Evolutionary conservation across 2,329 filamentous ascomycete genomes (phyloP).

Genomic region (Trichophyton schoenleinii): DNA sequence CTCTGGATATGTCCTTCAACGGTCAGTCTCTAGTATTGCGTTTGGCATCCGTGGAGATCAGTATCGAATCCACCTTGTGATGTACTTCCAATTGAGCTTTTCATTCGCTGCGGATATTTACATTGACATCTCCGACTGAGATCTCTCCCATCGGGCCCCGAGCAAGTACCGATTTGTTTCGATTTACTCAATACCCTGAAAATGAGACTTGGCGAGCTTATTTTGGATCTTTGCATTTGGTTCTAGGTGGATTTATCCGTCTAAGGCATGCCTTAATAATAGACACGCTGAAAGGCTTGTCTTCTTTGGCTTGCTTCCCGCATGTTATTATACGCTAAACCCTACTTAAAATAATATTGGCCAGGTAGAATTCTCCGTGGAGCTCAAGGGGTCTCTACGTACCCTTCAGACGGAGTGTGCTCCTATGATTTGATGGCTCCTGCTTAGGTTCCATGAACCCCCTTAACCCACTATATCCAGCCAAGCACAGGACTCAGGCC

Average conservation of each 20-base stretch:
- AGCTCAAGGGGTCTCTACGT: not conserved
- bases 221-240: not conserved
- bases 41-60: not conserved
- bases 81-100: not conserved
- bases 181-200: not conserved
- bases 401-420: not conserved
- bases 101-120: not conserved
- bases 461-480: not conserved
- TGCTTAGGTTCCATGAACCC: not conserved
- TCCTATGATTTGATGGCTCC: not conserved
- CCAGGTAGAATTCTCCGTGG: not conserved
- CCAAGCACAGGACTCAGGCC: not conserved
- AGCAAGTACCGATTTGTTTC: not conserved
- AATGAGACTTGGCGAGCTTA: not conserved
- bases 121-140: not conserved
- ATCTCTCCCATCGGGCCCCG: not conserved
- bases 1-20: not conserved
- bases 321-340: not conserved
- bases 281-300: not conserved
- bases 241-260: not conserved
- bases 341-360: not conserved
- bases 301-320: not conserved
- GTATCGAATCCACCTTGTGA: not conserved
- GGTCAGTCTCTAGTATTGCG: not conserved
- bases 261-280: not conserved